Evolutionary conservation across 83 land plant genomes (phyloP).

Genomic region (Diphasiastrum complanatum): DNA sequence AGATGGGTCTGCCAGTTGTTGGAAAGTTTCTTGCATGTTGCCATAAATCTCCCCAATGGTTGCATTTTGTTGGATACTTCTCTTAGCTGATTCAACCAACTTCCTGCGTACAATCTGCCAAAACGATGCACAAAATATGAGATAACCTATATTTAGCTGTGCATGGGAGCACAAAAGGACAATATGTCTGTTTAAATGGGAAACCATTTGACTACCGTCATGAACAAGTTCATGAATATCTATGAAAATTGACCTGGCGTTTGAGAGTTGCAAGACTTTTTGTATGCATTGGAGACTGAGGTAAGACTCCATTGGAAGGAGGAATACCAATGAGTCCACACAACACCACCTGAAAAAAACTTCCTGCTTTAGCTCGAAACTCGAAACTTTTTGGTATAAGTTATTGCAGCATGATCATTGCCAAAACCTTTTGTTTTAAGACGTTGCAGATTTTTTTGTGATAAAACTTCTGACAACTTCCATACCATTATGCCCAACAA

Average conservation of each 20-base stretch:
- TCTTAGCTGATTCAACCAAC: conserved; percentile 60
- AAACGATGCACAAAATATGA: not conserved
- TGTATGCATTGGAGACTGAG: conserved; percentile 98
- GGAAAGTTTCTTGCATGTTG: conserved; percentile 66
- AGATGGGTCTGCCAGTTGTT: conserved; percentile 48
- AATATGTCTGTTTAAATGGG: not conserved
- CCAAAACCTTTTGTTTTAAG: not conserved
- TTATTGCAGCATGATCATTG: not conserved
- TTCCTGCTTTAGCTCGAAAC: not conserved
- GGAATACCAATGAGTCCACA: conserved; percentile 94
- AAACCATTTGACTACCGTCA: not conserved
- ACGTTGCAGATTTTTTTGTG: not conserved
- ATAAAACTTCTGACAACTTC: not conserved
- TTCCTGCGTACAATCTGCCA: conserved; percentile 49
- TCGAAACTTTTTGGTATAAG: not conserved
- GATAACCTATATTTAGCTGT: not conserved
- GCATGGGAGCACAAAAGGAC: not conserved
- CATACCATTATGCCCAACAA: conserved; percentile 68
- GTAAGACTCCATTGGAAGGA: conserved; percentile 93
- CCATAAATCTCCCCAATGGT: conserved; percentile 56
- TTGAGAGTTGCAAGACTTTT: conserved; percentile 89
- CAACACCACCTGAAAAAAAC: conserved; percentile 41
- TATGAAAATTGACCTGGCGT: conserved; percentile 53
- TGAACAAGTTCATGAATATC: not conserved
- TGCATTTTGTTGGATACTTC: conserved; percentile 47